Percentiles rank a stretch among this genome's conserved stretches.
These are phyloP conservation scores for Beauveria asiatica DNA, from an alignment of 2,329 filamentous ascomycete species.

Conservation along the genomic window DNA sequence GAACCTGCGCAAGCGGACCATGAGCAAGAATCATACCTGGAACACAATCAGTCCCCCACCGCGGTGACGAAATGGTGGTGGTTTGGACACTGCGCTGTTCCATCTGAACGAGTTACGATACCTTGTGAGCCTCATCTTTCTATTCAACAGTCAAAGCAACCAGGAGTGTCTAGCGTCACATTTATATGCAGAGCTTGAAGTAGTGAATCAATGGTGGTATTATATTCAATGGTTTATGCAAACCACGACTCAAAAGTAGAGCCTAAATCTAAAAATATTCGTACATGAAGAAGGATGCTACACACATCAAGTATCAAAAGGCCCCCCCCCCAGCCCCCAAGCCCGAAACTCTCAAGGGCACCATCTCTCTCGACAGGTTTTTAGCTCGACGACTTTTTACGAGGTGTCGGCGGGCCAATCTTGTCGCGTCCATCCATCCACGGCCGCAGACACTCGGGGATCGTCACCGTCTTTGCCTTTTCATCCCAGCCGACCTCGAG, in stretches of 20 bases:
- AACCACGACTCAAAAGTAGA: not conserved
- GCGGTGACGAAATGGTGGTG: not conserved
- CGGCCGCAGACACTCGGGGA: conserved; percentile 70
- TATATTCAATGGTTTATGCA: not conserved
- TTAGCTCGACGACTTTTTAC: not conserved
- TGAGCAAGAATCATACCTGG: conserved; percentile 49
- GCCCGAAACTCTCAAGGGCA: not conserved
- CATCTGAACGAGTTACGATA: not conserved
- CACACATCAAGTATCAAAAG: not conserved
- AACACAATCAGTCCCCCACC: conserved; percentile 30
- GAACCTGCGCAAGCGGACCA: conserved; percentile 45
- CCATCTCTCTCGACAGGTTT: not conserved
- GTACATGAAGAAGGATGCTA: not conserved
- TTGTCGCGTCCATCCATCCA: conserved; percentile 74
- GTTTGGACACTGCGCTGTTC: not conserved
- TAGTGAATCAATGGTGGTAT: not conserved
- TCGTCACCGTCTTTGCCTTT: conserved; percentile 51
- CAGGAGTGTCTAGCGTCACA: not conserved
- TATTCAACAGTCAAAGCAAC: not conserved
- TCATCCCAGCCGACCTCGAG: conserved; percentile 89
- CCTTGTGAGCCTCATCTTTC: not conserved
- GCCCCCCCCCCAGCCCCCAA: not conserved
- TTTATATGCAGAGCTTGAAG: not conserved
- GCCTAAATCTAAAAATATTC: not conserved
- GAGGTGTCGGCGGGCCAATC: conserved; percentile 36